Base-by-base conservation (phyloP, 1,284 basidiomycete genomes). In the Pseudozyma flocculosa region DNA sequence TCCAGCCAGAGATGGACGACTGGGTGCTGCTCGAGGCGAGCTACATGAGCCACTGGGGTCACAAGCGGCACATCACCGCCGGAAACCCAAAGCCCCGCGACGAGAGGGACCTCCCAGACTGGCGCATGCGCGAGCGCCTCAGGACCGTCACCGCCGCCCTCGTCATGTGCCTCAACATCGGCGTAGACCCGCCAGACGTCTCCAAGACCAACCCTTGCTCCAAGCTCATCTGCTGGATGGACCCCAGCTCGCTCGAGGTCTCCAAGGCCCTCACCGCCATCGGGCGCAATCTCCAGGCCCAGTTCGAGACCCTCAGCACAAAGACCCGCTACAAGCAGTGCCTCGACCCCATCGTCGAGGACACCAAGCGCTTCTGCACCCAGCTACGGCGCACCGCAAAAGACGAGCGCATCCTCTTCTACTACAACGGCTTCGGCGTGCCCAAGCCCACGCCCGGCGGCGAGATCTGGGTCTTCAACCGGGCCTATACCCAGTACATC, bases 381-480 rank as follows among this genome's bases (percentile, higher is more conserved):
- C 86, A 85, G 32, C 80, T 95, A 46, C 86, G 94, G 50, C 89
- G 89, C 73, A 86, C 87, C 48, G 92, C 94, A 2, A 91, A 92
- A 76, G 90, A 94, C 47, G 95, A 98, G 75, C 87, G 95, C 2
- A 87, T 92, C 13, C 82, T 97, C 34, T 96, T 97, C 80, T 93
- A 98, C 80, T 98, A 98, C 82, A 98, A 98, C 72, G 95, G 94
- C 2, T 95, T 96, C 67, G 94, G 94, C 30, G 94, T 98, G 15
- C 94, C 95, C 1, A 94, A 92, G 73, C 95, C 94, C 2, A 98
- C 95, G 0, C 84, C 89, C 0, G 93, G 91, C 59, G 94, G 95
- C 22, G 95, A 98, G 79, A 85, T 98, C 49, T 98, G 94, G 94
- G 94, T 95, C 53, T 98, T 98, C 82, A 98, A 98, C 80, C 85